Evolutionary conservation across 805 yeast species (phyloP).

Genomic region (Pichia eremophila): DNA sequence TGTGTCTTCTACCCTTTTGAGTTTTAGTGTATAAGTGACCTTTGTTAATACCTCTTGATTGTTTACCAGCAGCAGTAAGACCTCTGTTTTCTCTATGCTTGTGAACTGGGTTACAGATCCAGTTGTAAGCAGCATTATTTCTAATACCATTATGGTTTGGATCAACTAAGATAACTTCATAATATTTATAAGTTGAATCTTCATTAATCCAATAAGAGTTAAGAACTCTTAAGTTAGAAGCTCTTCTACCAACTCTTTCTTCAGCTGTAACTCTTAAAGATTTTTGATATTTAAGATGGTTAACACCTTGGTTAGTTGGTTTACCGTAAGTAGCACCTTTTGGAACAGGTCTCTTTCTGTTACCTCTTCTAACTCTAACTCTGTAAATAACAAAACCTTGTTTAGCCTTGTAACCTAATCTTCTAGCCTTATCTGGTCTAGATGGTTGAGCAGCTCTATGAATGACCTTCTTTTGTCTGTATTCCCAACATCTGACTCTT

Average conservation of each 20-base stretch:
- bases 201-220: slow-evolving; percentile 99
- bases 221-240: slow-evolving; percentile 97
- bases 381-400: slow-evolving; percentile 99
- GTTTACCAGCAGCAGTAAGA: slow-evolving; percentile 95
- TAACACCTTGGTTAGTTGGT: slow-evolving; percentile 99
- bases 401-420: slow-evolving; percentile 99
- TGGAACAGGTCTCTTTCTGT: slow-evolving; percentile 99
- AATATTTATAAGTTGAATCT: slow-evolving; percentile 99
- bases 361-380: slow-evolving; percentile 99
- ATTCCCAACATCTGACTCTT: slow-evolving; percentile 99
- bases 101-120: slow-evolving; percentile 99
- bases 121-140: slow-evolving; percentile 98
- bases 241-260: slow-evolving; percentile 99
- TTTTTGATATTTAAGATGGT: slow-evolving; percentile 98
- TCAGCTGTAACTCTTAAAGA: slow-evolving; percentile 97
- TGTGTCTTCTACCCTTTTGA: slow-evolving; percentile 97
- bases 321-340: slow-evolving; percentile 99
- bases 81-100: slow-evolving; percentile 99
- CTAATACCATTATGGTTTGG: slow-evolving; percentile 98
- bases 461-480: slow-evolving; percentile 97
- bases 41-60: slow-evolving; percentile 99
- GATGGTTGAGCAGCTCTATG: slow-evolving; percentile 99
- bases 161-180: slow-evolving; percentile 94
- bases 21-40: slow-evolving; percentile 99
- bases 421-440: slow-evolving; percentile 99